Evolutionary conservation across 2,329 filamentous ascomycete genomes (phyloP), one percentile per base, ranked within the genome.

Genomic region (Claviceps quebecensis): DNA sequence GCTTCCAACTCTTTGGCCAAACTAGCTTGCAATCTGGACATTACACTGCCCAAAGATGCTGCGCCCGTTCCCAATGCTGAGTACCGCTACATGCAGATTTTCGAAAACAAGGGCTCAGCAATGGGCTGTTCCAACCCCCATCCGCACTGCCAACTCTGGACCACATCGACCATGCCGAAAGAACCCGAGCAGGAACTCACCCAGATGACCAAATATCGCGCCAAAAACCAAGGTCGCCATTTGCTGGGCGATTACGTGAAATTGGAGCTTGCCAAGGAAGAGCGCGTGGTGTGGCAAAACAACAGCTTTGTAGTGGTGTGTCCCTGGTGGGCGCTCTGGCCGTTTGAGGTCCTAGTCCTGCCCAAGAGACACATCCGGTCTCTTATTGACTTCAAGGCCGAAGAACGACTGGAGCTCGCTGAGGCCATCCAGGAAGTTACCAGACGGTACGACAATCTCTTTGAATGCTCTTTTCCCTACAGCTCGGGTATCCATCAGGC

Each of bases 101-200:
- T 98, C 56, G 93, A 98, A 71, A 98, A 98, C 74, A 98, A 98
- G 70, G 93, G 93, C 49, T 82, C 86, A 1, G 88, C 91, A 11
- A 98, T 98, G 93, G 93, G 93, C 49, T 98, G 93, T 73, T 97
- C 91, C 1, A 98, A 98, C 66, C 93, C 93, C 1, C 93, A 98
- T 66, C 93, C 93, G 0, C 93, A 98, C 69, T 91, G 93, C 53
- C 93, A 98, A 67, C 77, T 96, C 56, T 98, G 93, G 93, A 93
- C 88, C 2, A 95, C 90, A 0, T 95, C 87, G 22, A 85, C 83
- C 6, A 72, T 96, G 58, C 93, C 93, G 0, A 90, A 97, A 64
- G 93, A 98, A 67, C 88, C 88, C 0, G 78, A 77, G 1, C 78
- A 85, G 43, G 93, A 98, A 67, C 71, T 95, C 19, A 71, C 73